Evolutionary conservation across 352 stramenopile species (phyloP), one percentile per base, ranked within the genome.

Genomic region (Globisporangium paddicum): DNA sequence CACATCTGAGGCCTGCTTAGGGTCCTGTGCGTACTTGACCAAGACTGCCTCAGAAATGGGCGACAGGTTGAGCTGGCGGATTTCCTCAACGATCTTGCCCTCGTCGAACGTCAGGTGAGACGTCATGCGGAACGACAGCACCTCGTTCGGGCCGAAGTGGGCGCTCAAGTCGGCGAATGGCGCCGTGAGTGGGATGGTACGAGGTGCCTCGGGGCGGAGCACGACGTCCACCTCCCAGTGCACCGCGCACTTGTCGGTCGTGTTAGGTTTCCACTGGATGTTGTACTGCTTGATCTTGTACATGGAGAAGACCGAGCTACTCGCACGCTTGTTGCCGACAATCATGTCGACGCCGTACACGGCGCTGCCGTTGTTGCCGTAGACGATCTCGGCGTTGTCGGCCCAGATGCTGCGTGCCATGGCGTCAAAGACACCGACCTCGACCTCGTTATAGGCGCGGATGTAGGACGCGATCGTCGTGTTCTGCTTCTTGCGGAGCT

Each of bases 201-300:
- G 77, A 8, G 68, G 70, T 6, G 79, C 81, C 19, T 78, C 67
- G 7, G 79, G 63, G 38, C 77, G 78, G 23, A 94, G 48, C 21
- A 53, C 60, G 3, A 71, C 82, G 49, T 93, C 77, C 14, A 94
- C 65, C 32, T 91, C 77, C 77, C 77, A 93, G 61, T 82, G 75
- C 49, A 94, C 77, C 6, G 86, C 60, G 50, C 82, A 91, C 62
- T 90, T 91, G 61, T 92, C 76, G 32, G 70, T 79, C 14, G 64
- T 77, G 50, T 71, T 74, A 5, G 72, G 42, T 66, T 90, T 89
- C 85, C 85, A 93, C 67, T 92, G 77, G 26, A 92, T 77, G 26
- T 63, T 70, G 71, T 88, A 90, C 64, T 92, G 78, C 71, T 87
- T 89, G 66, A 94, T 87, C 69, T 92, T 83, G 63, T 88, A 93